Evolutionary conservation across 2,329 filamentous ascomycete species (phyloP).

Genomic region (Aspergillus piperis): DNA sequence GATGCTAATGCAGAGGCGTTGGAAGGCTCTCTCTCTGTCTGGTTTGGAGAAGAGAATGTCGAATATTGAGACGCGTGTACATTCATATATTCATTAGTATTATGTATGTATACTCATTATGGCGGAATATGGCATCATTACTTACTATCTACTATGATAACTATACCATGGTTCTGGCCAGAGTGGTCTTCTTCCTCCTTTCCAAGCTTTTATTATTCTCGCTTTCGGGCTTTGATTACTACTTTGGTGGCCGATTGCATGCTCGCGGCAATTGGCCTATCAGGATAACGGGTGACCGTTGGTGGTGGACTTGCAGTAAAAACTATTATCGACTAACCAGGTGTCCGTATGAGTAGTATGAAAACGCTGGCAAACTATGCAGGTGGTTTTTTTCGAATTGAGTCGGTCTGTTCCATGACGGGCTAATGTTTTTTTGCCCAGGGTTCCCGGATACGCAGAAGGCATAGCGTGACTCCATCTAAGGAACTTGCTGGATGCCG

Average conservation of each 20-base stretch:
- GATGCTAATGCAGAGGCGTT: too few relatives aligned
- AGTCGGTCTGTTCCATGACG: not conserved
- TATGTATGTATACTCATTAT: not conserved
- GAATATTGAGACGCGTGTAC: too few relatives aligned
- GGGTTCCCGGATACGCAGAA: not conserved
- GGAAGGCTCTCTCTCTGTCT: too few relatives aligned
- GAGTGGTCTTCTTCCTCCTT: not conserved
- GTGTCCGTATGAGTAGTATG: not conserved
- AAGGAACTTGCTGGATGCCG: not conserved
- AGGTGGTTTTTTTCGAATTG: not conserved
- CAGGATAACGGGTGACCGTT: not conserved
- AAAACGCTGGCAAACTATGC: not conserved
- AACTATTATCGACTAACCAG: not conserved
- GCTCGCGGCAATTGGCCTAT: not conserved
- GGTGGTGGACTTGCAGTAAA: not conserved
- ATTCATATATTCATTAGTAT: not conserved
- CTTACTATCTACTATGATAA: too few relatives aligned
- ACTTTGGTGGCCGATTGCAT: not conserved
- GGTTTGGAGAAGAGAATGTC: too few relatives aligned
- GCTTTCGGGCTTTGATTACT: not conserved
- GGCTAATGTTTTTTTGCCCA: not conserved
- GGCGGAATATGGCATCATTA: constrained; percentile 6
- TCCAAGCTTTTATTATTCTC: not conserved
- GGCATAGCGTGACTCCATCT: not conserved
- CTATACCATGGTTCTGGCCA: not conserved